These are phyloP conservation scores for Fraxinus angustifolia DNA, from an alignment of 305 asterid genomes.

Conservation along the genomic window DNA sequence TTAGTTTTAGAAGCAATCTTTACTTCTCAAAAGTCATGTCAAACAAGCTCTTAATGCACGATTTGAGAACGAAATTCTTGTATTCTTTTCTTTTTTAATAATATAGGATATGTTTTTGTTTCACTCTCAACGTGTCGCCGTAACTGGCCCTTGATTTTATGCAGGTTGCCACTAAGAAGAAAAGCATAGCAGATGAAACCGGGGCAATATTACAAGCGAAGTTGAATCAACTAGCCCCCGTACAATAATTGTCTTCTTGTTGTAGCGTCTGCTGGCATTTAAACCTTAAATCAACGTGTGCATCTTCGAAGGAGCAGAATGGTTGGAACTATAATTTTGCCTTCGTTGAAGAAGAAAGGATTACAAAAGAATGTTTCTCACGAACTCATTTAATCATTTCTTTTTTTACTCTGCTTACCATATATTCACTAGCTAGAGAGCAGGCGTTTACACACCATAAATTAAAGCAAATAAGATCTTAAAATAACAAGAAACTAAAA, in stretches of 20 bases:
- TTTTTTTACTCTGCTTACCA: background rate
- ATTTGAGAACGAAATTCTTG: background rate
- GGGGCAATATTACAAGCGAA: conserved; percentile 60
- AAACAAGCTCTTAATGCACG: background rate
- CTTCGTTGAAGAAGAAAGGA: background rate
- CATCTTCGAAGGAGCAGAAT: background rate
- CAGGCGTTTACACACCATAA: too few relatives aligned
- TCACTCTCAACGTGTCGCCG: background rate
- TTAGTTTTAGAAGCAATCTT: background rate
- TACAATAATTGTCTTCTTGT: conserved; percentile 27
- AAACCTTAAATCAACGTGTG: background rate
- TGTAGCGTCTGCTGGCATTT: background rate
- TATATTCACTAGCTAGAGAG: background rate
- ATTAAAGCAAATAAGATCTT: too few relatives aligned
- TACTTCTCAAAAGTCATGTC: background rate
- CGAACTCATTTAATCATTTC: background rate
- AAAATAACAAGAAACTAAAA: background rate
- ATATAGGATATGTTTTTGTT: background rate
- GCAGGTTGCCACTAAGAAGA: conserved; percentile 82
- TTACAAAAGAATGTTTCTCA: background rate
- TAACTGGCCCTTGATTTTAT: conserved; percentile 5
- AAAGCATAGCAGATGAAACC: conserved; percentile 64
- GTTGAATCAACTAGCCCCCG: conserved; percentile 48
- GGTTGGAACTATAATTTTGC: background rate
- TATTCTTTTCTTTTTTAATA: background rate